Evolutionary conservation across 2,329 filamentous ascomycete genomes (phyloP), one percentile per base, ranked within the genome.

Genomic region (Penicillium griseofulvum): DNA sequence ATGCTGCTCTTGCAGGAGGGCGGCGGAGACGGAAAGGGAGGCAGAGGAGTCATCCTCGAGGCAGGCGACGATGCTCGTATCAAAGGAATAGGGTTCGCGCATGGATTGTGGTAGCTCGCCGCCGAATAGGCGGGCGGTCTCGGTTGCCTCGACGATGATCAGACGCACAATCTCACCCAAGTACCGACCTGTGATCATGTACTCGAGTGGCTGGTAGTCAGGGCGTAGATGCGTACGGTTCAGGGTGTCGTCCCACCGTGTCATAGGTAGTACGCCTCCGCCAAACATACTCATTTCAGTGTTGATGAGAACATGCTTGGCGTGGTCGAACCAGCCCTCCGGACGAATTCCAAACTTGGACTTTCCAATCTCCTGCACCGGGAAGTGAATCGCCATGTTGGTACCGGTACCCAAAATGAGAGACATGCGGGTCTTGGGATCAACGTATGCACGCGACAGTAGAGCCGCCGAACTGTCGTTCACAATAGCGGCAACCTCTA

Each of bases 271-370:
- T 28, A 85, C 76, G 22, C 79, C 74, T 31, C 73, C 73, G 55
- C 83, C 85, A 59, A 86, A 86, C 84, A 87, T 86, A 74, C 83
- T 86, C 62, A 86, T 74, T 66, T 87, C 85, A 8, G 81, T 87
- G 67, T 87, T 87, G 63, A 86, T 79, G 49, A 87, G 81, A 31
- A 87, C 84, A 56, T 84, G 79, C 29, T 80, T 76, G n/a, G 83
- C 83, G 38, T 78, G 74, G 28, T 79, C 75, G 54, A 82, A 78
- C 82, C 83, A 85, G 37, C 76, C 76, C 16, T 78, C 71, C 1
- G 82, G 78, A 47, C 84, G 77, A 28, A 68, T 65, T 29, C 82
- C 82, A 66, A 84, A 85, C 60, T 87, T 87, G 48, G 76, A 72
- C 17, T 68, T 65, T 3, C 81, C 80, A 36, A 87, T 78, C 34